Evolutionary conservation across 805 yeast species (phyloP).

Genomic region (Clavispora asparagi): DNA sequence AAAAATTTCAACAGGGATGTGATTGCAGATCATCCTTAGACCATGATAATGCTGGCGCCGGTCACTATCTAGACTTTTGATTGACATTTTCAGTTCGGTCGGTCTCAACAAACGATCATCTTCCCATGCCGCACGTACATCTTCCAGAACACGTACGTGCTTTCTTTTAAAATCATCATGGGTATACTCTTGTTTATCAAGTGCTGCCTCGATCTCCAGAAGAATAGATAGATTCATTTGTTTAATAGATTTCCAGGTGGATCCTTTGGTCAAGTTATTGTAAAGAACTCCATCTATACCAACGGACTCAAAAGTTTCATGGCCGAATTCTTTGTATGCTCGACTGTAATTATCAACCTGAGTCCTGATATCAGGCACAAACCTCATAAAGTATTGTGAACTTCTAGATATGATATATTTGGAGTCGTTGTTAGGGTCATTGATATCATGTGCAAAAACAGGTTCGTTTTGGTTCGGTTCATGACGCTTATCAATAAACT

Average conservation of each 20-base stretch:
- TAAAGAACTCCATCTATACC: constrained; percentile 35
- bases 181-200: constrained; percentile 21
- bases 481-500: constrained; percentile 43
- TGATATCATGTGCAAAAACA: constrained; percentile 31
- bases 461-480: constrained; percentile 25
- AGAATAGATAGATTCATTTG: constrained; percentile 26
- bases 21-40: constrained; percentile 25
- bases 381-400: constrained; percentile 34
- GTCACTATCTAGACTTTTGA: background rate
- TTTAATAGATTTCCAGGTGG: constrained; percentile 32
- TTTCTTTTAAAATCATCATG: constrained; percentile 29
- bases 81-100: background rate
- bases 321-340: constrained; percentile 18
- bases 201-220: constrained; percentile 30
- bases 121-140: background rate
- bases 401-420: constrained; percentile 34
- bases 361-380: constrained; percentile 32
- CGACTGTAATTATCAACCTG: constrained; percentile 23
- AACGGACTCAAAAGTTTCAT: constrained; percentile 22
- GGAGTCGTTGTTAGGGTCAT: constrained; percentile 26
- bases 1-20: constrained; percentile 17
- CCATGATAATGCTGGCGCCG: constrained; percentile 10
- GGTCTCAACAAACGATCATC: background rate
- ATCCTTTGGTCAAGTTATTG: constrained; percentile 17
- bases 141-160: constrained; percentile 17